Conservation (phyloP, 2,329 filamentous ascomycete species). For the Rhinocladiella mackenziei region DNA sequence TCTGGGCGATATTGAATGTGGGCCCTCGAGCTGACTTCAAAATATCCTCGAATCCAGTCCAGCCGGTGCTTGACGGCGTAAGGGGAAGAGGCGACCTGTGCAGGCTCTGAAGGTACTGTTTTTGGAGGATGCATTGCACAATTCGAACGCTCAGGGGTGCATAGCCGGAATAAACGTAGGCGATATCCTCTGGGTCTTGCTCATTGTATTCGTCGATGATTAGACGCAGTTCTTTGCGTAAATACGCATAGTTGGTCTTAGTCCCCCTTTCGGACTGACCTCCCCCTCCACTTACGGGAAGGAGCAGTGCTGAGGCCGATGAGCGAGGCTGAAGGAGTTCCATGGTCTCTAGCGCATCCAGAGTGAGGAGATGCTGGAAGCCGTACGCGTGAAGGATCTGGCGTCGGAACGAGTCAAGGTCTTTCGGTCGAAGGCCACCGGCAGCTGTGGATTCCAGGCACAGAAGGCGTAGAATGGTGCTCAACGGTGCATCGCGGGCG, state of each 20-base stretch:
- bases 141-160: constrained; percentile 87
- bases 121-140: constrained; percentile 89
- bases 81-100: constrained; percentile 59
- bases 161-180: constrained; percentile 98
- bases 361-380: constrained; percentile 87
- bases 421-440: constrained; percentile 80
- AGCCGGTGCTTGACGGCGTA: constrained; percentile 67
- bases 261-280: constrained; percentile 47
- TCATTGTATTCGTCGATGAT: constrained; percentile 97
- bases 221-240: constrained; percentile 79
- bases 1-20: constrained; percentile 88
- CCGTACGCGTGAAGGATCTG: constrained; percentile 89
- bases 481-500: constrained; percentile 73
- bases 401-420: constrained; percentile 84
- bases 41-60: constrained; percentile 89
- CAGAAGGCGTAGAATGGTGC: constrained; percentile 76
- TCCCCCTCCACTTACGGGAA: constrained; percentile 64
- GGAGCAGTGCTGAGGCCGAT: constrained; percentile 74
- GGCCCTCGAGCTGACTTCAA: constrained; percentile 81
- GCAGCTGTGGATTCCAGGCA: constrained; percentile 89
- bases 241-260: constrained; percentile 84
- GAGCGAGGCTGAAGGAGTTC: constrained; percentile 75
- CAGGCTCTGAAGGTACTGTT: constrained; percentile 71
- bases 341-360: constrained; percentile 82
- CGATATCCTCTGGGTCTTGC: constrained; percentile 85